Conservation (phyloP, 352 stramenopile species). For the Globisporangium nagaii region DNA sequence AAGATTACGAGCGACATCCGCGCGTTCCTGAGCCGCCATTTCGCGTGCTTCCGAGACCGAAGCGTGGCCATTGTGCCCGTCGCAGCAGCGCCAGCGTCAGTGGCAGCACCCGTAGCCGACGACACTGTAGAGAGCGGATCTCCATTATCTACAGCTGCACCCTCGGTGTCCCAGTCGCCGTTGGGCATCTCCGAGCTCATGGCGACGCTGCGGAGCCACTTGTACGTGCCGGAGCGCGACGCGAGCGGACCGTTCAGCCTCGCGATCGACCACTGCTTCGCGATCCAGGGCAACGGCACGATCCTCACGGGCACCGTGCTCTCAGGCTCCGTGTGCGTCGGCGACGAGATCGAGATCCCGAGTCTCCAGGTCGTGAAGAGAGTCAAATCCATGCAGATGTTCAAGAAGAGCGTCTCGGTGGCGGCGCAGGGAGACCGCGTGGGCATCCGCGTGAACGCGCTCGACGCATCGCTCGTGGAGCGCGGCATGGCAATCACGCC, state of each 20-base stretch:
- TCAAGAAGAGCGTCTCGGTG: slow-evolving; percentile 82
- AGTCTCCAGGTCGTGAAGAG: slow-evolving; percentile 82
- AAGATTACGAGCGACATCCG: slow-evolving; percentile 71
- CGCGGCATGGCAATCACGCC: slow-evolving; percentile 54
- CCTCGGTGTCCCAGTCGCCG: slow-evolving; percentile 1
- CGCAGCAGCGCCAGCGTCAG: slow-evolving; percentile 29
- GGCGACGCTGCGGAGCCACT: slow-evolving; percentile 19
- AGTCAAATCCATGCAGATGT: slow-evolving; percentile 98
- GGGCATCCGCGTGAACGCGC: slow-evolving; percentile 89
- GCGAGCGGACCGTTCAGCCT: slow-evolving; percentile 83
- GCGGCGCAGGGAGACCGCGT: slow-evolving; percentile 93
- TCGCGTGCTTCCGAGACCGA: not conserved
- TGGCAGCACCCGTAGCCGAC: not conserved
- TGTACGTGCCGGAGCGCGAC: slow-evolving; percentile 41
- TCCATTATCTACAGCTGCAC: too few relatives aligned
- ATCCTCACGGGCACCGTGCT: slow-evolving; percentile 96
- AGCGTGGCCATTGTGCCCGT: slow-evolving; percentile 84
- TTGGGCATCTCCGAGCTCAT: slow-evolving; percentile 78
- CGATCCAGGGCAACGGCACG: slow-evolving; percentile 95
- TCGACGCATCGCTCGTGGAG: slow-evolving; percentile 60
- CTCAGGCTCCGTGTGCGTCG: slow-evolving; percentile 77
- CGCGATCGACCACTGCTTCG: slow-evolving; percentile 98
- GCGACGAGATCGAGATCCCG: slow-evolving; percentile 93
- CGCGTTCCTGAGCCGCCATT: slow-evolving; percentile 19
- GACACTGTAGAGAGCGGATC: slow-evolving; percentile 11